These are phyloP conservation scores for Bullera alba DNA, from an alignment of 768 basidiomycete genomes.

Conservation along the genomic window DNA sequence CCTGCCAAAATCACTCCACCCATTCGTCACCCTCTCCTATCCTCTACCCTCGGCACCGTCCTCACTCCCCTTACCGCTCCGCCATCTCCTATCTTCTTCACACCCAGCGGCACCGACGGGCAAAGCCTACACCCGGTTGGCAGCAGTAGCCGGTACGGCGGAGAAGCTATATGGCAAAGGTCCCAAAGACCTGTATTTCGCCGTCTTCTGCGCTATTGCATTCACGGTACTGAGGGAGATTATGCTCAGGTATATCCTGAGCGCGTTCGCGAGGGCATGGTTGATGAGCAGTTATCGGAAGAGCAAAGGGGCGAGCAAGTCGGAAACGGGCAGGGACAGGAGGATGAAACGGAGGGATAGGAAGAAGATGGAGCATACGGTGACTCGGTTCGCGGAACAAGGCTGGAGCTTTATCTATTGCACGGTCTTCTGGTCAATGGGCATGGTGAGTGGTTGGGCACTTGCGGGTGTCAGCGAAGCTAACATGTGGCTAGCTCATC, in stretches of 20 bases:
- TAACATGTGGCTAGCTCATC: conserved; percentile 60
- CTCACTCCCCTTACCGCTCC: background rate
- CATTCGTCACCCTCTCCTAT: conserved; percentile 29
- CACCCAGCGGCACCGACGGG: background rate
- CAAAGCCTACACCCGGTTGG: background rate
- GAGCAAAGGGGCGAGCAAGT: background rate
- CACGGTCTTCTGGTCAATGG: conserved; percentile 64
- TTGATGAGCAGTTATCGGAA: conserved; percentile 51
- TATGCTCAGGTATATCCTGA: conserved; percentile 63
- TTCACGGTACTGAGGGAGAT: conserved; percentile 84
- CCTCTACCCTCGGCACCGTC: conserved; percentile 6
- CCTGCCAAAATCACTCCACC: conserved; percentile 26
- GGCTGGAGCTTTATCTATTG: conserved; percentile 85
- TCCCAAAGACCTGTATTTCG: conserved; percentile 64
- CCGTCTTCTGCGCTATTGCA: conserved; percentile 70
- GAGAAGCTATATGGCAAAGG: conserved; percentile 62
- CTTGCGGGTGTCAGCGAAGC: background rate
- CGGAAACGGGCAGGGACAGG: background rate
- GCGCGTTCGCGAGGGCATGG: conserved; percentile 73
- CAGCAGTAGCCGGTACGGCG: too few species aligned
- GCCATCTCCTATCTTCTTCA: too few species aligned
- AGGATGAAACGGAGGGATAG: conserved; percentile 51
- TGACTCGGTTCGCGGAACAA: conserved; percentile 88
- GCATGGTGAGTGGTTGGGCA: conserved; percentile 60
- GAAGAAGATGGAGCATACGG: conserved; percentile 61